Evolutionary conservation across 768 basidiomycete species (phyloP).

Genomic region (Coprinopsis sp.): DNA sequence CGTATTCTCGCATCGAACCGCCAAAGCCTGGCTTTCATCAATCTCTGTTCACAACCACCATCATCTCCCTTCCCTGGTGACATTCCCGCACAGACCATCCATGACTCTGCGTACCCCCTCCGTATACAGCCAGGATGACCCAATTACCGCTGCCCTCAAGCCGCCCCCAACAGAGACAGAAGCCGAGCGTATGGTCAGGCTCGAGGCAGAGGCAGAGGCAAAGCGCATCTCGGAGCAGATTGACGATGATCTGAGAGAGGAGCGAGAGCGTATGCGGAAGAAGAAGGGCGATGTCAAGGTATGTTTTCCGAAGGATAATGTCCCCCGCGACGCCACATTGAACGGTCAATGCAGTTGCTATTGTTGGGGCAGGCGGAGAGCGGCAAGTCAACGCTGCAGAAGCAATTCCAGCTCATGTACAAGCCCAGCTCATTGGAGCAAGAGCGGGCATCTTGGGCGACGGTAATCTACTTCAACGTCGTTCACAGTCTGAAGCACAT

Average conservation of each 20-base stretch:
- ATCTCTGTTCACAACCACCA: constrained; percentile 30
- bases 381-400: constrained; percentile 73
- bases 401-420: constrained; percentile 81
- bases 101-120: constrained; percentile 58
- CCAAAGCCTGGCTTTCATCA: constrained; percentile 18
- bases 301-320: constrained; percentile 9
- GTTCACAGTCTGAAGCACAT: constrained; percentile 69
- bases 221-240: constrained; percentile 75
- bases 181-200: constrained; percentile 53
- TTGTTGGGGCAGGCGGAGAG: constrained; percentile 77
- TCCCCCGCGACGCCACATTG: constrained; percentile 25
- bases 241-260: constrained; percentile 71
- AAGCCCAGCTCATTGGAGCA: constrained; percentile 63
- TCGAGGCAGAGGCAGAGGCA: constrained; percentile 67
- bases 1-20: constrained; percentile 3
- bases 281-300: constrained; percentile 74
- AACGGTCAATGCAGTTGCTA: constrained; percentile 46
- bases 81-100: neutral
- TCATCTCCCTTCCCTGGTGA: constrained; percentile 22
- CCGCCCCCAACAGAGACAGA: constrained; percentile 67
- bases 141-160: constrained; percentile 60
- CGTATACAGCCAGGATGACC: constrained; percentile 72
- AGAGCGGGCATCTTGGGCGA: constrained; percentile 69
- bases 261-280: constrained; percentile 60
- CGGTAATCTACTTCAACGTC: constrained; percentile 73